Evolutionary conservation across 2,329 filamentous ascomycete genomes (phyloP).

Genomic region (Microthyrium microscopicum): DNA sequence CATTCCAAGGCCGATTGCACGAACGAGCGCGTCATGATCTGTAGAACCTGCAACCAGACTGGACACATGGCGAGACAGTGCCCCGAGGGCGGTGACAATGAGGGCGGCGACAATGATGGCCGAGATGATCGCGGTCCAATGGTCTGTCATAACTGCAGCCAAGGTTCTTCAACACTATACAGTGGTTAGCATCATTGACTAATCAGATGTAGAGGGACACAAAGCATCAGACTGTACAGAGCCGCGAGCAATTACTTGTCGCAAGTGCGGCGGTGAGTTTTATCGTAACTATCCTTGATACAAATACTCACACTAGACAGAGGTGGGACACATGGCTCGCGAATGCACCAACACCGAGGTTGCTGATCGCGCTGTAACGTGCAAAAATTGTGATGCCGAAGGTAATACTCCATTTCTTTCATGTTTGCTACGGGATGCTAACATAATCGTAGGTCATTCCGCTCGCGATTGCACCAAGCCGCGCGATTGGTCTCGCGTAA

Average conservation of each 20-base stretch:
- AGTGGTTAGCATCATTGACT: slow-evolving; percentile 17
- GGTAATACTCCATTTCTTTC: slow-evolving; percentile 13
- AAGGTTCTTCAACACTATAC: slow-evolving; percentile 17
- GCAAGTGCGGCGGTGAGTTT: slow-evolving; percentile 52
- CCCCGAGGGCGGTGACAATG: slow-evolving; percentile 9
- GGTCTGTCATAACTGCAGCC: slow-evolving; percentile 19
- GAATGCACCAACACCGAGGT: no score
- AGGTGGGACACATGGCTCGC: no score
- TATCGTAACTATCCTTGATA: no score
- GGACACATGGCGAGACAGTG: slow-evolving; percentile 21
- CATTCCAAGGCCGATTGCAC: slow-evolving; percentile 48
- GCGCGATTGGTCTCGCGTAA: slow-evolving; percentile 31
- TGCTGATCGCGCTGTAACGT: no score
- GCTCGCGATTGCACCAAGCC: slow-evolving; percentile 36
- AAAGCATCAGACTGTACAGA: slow-evolving; percentile 11
- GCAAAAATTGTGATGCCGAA: no score
- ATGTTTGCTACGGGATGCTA: slow-evolving; percentile 39
- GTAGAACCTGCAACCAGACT: slow-evolving; percentile 29
- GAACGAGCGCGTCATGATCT: slow-evolving; percentile 44
- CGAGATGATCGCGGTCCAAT: slow-evolving; percentile 11
- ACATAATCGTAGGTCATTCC: slow-evolving; percentile 34
- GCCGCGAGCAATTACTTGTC: slow-evolving; percentile 42
- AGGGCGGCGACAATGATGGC: slow-evolving; percentile 1
- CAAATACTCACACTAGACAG: no score
- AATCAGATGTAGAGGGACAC: slow-evolving; percentile 15